phyloP scores from a whole-genome alignment of 768 basidiomycete species.

The Mycena metata region DNA sequence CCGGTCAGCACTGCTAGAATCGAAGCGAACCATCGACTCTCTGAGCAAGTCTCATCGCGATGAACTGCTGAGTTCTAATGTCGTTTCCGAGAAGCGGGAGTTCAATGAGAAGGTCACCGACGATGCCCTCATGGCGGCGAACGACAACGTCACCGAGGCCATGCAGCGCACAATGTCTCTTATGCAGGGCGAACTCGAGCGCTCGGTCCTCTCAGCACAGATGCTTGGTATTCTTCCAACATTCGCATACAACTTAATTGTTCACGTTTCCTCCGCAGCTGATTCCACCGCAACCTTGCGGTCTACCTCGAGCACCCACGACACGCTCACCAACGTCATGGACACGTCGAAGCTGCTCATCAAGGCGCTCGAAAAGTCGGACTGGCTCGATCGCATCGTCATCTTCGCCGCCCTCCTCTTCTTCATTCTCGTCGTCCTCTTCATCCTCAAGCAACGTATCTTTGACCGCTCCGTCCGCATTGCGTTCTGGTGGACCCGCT shows the following conservation, averaged over 20 bases:
- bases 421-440: constrained; percentile 87
- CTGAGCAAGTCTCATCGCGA: constrained; percentile 71
- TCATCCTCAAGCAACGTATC: constrained; percentile 90
- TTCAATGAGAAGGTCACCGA: constrained; percentile 79
- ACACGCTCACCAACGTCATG: constrained; percentile 78
- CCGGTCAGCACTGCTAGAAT: constrained; percentile 77
- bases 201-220: constrained; percentile 87
- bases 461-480: constrained; percentile 83
- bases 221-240: constrained; percentile 72
- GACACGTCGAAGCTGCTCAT: constrained; percentile 87
- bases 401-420: constrained; percentile 85
- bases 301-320: constrained; percentile 82
- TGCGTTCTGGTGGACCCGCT: constrained; percentile 91
- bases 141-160: constrained; percentile 88
- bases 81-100: constrained; percentile 60
- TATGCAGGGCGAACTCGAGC: constrained; percentile 94
- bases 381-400: constrained; percentile 92
- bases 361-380: constrained; percentile 88
- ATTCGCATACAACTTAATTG: background rate
- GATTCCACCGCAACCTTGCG: constrained; percentile 82
- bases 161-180: constrained; percentile 85
- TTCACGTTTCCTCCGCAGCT: constrained; percentile 62
- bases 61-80: constrained; percentile 73
- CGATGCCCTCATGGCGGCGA: constrained; percentile 91
- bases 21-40: constrained; percentile 80